Conservation (phyloP, 1,139 yeast genomes). For the Suhomyces bribrorum region DNA sequence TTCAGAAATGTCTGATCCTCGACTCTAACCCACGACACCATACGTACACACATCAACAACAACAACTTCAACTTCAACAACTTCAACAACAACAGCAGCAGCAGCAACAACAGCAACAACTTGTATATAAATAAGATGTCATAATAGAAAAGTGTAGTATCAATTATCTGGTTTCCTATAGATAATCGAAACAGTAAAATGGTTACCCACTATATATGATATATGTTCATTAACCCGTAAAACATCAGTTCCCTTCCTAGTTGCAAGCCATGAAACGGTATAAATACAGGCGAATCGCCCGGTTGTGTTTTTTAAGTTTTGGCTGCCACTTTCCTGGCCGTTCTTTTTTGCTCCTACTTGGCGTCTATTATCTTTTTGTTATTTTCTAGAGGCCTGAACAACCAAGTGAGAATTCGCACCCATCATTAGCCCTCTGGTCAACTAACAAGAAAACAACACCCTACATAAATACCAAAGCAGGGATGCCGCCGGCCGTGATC, state of each 20-base stretch:
- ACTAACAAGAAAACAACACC: background rate
- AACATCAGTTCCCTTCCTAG: background rate
- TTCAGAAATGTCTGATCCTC: constrained; percentile 18
- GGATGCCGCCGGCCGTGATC: constrained; percentile 1
- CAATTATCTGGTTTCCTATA: too few species aligned
- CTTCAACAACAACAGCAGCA: too few species aligned
- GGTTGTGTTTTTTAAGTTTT: background rate
- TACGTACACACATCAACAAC: too few species aligned
- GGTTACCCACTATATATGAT: too few species aligned
- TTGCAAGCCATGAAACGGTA: too few species aligned
- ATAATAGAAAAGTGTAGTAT: background rate
- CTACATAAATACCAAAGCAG: background rate
- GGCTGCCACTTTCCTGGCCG: background rate
- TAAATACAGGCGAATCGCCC: too few species aligned
- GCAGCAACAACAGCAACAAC: too few species aligned
- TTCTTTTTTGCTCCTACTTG: background rate
- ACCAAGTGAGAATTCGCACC: background rate
- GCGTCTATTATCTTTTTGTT: background rate
- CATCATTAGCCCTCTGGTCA: background rate
- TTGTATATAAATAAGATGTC: constrained; percentile 6
- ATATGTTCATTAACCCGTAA: too few species aligned
- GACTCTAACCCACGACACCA: too few species aligned
- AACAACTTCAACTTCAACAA: too few species aligned
- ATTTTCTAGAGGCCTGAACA: too few species aligned
- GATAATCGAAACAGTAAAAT: too few species aligned